Conservation (phyloP, 1,284 basidiomycete species). For the Trichosporon asahii region DNA sequence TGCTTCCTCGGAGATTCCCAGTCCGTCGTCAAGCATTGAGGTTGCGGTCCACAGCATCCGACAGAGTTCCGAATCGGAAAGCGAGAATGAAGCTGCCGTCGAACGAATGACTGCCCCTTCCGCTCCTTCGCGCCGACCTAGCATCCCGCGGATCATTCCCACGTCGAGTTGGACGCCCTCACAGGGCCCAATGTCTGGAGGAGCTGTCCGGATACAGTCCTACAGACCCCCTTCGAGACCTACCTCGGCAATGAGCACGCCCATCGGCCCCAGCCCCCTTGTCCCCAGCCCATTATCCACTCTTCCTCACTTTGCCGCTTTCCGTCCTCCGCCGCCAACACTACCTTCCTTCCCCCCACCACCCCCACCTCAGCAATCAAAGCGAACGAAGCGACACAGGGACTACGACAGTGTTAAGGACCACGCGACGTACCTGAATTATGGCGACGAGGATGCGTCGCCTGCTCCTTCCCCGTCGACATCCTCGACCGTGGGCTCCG, state of each 20-base stretch:
- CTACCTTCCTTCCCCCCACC: not conserved
- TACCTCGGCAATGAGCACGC: not conserved
- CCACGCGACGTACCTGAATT: slow-evolving; percentile 20
- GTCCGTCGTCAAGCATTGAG: slow-evolving; percentile 19
- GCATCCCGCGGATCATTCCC: slow-evolving; percentile 11
- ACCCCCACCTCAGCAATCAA: not conserved
- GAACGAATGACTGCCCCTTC: slow-evolving; percentile 26
- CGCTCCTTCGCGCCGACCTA: not conserved
- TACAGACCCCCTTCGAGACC: not conserved
- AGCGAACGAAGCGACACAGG: slow-evolving; percentile 15
- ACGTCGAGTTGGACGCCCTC: slow-evolving; percentile 18
- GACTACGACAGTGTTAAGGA: slow-evolving; percentile 12
- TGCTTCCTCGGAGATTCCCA: not conserved
- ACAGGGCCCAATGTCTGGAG: not conserved
- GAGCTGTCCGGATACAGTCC: slow-evolving; percentile 4
- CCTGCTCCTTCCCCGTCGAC: not conserved
- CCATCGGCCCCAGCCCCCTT: not conserved
- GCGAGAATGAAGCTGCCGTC: slow-evolving; percentile 27
- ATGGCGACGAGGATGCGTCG: slow-evolving; percentile 24
- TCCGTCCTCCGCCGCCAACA: not conserved
- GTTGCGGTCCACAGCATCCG: slow-evolving; percentile 21
- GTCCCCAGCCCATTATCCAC: not conserved
- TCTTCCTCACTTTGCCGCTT: not conserved
- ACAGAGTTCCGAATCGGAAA: slow-evolving; percentile 23
- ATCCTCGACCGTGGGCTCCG: not conserved